Conservation (phyloP, 768 basidiomycete genomes). For the Mycena vitilis region DNA sequence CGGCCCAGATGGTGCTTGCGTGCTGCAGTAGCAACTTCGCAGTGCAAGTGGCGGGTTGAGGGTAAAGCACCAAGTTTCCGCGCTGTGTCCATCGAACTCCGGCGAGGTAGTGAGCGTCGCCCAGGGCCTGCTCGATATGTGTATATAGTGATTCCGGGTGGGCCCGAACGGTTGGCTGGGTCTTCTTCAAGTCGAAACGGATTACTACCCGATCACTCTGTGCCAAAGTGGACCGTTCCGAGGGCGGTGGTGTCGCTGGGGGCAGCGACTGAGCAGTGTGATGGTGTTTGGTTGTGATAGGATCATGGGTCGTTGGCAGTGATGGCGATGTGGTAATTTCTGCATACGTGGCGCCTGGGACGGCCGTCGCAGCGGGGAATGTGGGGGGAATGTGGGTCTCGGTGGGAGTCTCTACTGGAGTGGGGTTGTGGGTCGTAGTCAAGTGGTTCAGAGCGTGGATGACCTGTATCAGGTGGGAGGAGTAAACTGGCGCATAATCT, state of each 20-base stretch:
- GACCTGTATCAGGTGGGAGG: background rate
- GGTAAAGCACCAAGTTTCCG: background rate
- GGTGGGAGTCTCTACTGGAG: no score
- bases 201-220: background rate
- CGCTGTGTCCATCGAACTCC: background rate
- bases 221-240: no score
- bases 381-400: no score
- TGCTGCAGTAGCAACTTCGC: slow-evolving; percentile 1
- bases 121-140: background rate
- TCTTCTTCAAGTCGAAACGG: background rate
- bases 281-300: no score
- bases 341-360: no score
- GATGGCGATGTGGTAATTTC: no score
- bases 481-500: background rate
- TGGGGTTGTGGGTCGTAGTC: background rate
- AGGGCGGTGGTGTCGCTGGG: no score
- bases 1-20: background rate
- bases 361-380: no score
- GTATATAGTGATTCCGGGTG: no score
- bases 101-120: background rate
- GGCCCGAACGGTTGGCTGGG: background rate
- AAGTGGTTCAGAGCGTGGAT: background rate
- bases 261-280: no score
- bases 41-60: background rate
- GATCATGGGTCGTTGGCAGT: no score